Evolutionary conservation across 2,329 filamentous ascomycete species (phyloP).

Genomic region (Monilinia polystroma): DNA sequence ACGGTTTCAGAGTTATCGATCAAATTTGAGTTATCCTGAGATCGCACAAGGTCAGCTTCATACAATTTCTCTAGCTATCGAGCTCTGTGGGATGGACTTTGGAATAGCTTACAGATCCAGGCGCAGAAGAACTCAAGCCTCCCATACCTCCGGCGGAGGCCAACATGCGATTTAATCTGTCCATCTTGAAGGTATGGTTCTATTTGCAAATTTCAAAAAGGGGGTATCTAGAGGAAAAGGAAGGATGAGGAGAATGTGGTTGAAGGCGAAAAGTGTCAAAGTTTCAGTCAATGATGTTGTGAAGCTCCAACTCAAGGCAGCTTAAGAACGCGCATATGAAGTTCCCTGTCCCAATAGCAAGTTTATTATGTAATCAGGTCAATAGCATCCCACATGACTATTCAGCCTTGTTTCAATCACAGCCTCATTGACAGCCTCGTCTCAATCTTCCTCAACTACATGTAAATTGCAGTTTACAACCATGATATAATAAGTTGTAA

Average conservation of each 20-base stretch:
- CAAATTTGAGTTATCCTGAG: constrained; percentile 82
- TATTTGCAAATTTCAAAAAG: constrained; percentile 5
- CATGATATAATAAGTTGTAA: no score
- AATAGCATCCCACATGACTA: constrained; percentile 1
- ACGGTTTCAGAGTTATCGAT: constrained; percentile 99
- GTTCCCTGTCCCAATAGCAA: constrained; percentile 1
- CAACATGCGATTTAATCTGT: constrained; percentile 87
- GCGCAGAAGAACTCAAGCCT: constrained; percentile 53
- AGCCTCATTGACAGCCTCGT: neutral
- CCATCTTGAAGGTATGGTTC: constrained; percentile 58
- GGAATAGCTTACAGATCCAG: constrained; percentile 56
- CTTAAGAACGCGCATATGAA: constrained; percentile 24
- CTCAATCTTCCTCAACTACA: no score
- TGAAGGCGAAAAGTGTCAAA: constrained; percentile 17
- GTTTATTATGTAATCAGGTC: constrained; percentile 15
- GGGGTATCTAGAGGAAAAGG: constrained; percentile 14
- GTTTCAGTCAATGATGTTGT: constrained; percentile 20
- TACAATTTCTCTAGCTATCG: constrained; percentile 20
- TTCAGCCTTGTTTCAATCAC: constrained; percentile 9
- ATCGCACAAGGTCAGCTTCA: constrained; percentile 25
- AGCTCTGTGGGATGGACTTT: neutral
- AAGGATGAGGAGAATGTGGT: neutral
- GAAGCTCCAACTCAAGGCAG: constrained; percentile 28
- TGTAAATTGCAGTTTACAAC: no score
- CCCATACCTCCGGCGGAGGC: constrained; percentile 71